A percentile compares a stretch with the other conserved stretches of the same genome.
Evolutionary conservation across 352 stramenopile genomes (phyloP).

Genomic region (Phytopythium ostracodes): DNA sequence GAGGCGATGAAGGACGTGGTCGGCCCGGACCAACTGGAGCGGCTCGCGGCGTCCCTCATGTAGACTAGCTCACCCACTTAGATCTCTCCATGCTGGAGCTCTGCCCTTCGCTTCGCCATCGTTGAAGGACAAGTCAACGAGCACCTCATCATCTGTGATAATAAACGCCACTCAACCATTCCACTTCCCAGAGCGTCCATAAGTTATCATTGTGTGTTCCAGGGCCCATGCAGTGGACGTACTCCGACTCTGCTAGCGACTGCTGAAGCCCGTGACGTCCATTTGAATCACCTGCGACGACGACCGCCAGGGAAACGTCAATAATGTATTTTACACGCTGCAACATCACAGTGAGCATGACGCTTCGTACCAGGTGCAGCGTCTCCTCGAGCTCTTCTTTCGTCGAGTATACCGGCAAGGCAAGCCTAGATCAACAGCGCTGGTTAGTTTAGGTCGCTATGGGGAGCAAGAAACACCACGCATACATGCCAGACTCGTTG

Average conservation of each 20-base stretch:
- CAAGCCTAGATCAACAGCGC: slow-evolving; percentile 32
- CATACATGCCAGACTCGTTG: no score
- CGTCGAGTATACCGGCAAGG: slow-evolving; percentile 67
- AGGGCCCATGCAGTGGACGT: no score
- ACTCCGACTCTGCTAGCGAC: slow-evolving; percentile 31
- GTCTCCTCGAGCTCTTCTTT: slow-evolving; percentile 93
- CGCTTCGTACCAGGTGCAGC: slow-evolving; percentile 66
- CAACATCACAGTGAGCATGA: background rate
- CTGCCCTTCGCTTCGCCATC: background rate
- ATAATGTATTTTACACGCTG: no score
- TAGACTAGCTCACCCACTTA: background rate
- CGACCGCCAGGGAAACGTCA: background rate
- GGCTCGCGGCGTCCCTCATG: slow-evolving; percentile 6
- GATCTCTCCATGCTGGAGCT: background rate
- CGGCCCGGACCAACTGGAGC: slow-evolving; percentile 15
- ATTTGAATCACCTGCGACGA: slow-evolving; percentile 52
- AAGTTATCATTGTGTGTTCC: background rate
- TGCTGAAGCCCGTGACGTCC: slow-evolving; percentile 77
- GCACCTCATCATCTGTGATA: background rate
- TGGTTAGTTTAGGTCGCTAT: background rate
- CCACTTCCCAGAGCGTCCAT: background rate
- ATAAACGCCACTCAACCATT: background rate
- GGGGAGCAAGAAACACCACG: background rate
- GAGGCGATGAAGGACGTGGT: slow-evolving; percentile 57
- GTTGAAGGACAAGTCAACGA: background rate